Conservation (phyloP, 805 yeast genomes). For the Metschnikowia aberdeeniae region DNA sequence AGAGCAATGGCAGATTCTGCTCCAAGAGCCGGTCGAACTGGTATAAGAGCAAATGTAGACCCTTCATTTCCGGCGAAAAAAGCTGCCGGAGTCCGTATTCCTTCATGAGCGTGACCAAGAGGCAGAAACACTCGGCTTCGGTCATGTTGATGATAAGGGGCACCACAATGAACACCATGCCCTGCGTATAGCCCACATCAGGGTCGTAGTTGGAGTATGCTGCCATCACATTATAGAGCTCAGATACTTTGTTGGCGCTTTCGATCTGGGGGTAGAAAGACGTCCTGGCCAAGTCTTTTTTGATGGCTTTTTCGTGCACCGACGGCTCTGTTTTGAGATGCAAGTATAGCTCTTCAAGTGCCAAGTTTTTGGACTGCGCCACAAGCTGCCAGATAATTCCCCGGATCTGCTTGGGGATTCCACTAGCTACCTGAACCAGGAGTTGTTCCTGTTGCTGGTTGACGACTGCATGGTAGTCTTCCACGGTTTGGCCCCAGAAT, state of each 20-base stretch:
- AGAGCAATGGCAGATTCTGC: constrained; percentile 65
- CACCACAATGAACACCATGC: constrained; percentile 90
- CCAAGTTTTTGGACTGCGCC: constrained; percentile 67
- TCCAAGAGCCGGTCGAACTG: constrained; percentile 89
- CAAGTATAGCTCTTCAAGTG: constrained; percentile 56
- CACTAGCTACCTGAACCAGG: constrained; percentile 54
- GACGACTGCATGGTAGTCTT: constrained; percentile 69
- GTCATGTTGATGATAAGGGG: constrained; percentile 78
- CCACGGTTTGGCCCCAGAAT: constrained; percentile 81
- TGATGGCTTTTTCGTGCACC: constrained; percentile 70
- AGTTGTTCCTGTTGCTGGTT: constrained; percentile 56
- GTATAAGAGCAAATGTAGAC: constrained; percentile 76
- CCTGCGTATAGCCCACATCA: constrained; percentile 97
- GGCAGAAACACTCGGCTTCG: constrained; percentile 81
- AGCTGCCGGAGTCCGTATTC: constrained; percentile 75
- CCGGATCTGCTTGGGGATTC: constrained; percentile 81
- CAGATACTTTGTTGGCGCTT: constrained; percentile 53
- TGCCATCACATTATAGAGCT: constrained; percentile 70
- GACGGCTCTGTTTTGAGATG: constrained; percentile 47
- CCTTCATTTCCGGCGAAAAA: constrained; percentile 90
- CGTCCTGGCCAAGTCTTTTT: constrained; percentile 80
- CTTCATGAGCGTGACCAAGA: constrained; percentile 79
- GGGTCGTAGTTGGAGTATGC: constrained; percentile 83
- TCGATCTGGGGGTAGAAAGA: constrained; percentile 64
- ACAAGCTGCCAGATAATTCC: constrained; percentile 93